Base-by-base conservation (phyloP, 139 green algal species). In the Chlamydomonas sphaeroides region DNA sequence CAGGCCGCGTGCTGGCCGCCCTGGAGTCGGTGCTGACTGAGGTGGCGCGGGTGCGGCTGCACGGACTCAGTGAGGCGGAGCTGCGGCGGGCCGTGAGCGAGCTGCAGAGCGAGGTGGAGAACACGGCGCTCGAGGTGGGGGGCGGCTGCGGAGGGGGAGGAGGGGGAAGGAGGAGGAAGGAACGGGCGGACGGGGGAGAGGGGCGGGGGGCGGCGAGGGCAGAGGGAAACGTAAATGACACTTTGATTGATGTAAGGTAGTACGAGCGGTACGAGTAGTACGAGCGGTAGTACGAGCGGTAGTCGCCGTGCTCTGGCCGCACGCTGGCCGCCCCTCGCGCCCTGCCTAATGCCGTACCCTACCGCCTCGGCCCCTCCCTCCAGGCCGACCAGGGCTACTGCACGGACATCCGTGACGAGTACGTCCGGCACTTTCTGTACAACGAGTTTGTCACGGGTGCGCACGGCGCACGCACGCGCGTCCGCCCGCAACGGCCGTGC, bases 361-460 rank as follows among this genome's bases (percentile, higher is more conserved):
- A n/a, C n/a, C n/a, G n/a, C n/a, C n/a, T n/a, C n/a, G n/a, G n/a
- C n/a, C n/a, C 59, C 26, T 28, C n/a, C 65, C 65, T 20, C 20
- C 94, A 98, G 85, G 82, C 92, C 10, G 92, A 97, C 57, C 93
- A 98, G 89, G 65, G 78, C 17, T 94, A 90, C 83, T 89, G 80
- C 42, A 80, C 87, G 38, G 91, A 95, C 61, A 45, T 94, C 42
- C 59, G 92, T 7, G 93, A 93, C 41, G 94, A 97, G 90, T 94
- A 94, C 70, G 78, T 94, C 33, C 66, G 91, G 26, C 91, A 97
- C 83, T 98, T 96, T 79, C 80, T 95, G 48, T 42, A 89, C 6
- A 59, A 68, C 17, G 93, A 96, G 88, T 89, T 93, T 23, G 92
- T 91, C 21, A 84, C 81, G 45, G 86, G 85, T 87, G 39, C 56